phyloP scores from a whole-genome alignment of 2,329 filamentous ascomycete species.

The Albophoma yamanashiensis region DNA sequence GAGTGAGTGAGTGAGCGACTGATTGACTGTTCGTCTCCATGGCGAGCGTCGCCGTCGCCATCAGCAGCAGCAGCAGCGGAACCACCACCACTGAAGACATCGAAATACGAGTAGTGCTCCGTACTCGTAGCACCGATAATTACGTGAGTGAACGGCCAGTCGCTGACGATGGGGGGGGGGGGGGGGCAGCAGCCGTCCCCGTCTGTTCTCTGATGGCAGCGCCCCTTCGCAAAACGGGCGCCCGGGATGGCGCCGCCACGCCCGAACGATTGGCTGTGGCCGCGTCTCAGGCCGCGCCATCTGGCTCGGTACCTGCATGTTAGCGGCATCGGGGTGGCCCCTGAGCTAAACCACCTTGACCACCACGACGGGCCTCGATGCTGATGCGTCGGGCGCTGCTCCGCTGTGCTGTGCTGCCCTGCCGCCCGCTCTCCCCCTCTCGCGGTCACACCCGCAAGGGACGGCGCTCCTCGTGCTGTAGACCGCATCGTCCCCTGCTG shows the following conservation, averaged over 20 bases:
- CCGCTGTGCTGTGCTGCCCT: no score
- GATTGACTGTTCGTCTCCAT: neutral
- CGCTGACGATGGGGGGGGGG: no score
- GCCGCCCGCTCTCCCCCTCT: neutral
- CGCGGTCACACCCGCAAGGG: no score
- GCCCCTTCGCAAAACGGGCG: neutral
- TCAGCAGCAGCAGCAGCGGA: neutral
- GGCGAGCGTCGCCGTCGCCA: neutral
- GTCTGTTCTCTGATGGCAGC: neutral
- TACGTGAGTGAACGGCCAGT: no score
- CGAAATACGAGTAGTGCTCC: no score
- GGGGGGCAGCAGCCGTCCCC: no score
- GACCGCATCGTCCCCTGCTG: no score
- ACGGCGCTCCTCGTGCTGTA: no score
- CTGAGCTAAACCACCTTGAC: constrained; percentile 3
- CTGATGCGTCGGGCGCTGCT: neutral
- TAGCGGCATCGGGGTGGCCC: constrained; percentile 3
- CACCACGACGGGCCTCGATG: neutral
- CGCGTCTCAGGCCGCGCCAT: constrained; percentile 19
- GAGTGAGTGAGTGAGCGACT: no score
- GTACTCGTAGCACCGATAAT: no score
- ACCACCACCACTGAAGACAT: neutral
- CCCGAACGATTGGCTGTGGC: constrained; percentile 16
- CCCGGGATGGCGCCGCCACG: constrained; percentile 2
- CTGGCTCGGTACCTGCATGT: constrained; percentile 13